Conservation (phyloP, 2,329 filamentous ascomycete species). For the Magnaporthiopsis incrustans region DNA sequence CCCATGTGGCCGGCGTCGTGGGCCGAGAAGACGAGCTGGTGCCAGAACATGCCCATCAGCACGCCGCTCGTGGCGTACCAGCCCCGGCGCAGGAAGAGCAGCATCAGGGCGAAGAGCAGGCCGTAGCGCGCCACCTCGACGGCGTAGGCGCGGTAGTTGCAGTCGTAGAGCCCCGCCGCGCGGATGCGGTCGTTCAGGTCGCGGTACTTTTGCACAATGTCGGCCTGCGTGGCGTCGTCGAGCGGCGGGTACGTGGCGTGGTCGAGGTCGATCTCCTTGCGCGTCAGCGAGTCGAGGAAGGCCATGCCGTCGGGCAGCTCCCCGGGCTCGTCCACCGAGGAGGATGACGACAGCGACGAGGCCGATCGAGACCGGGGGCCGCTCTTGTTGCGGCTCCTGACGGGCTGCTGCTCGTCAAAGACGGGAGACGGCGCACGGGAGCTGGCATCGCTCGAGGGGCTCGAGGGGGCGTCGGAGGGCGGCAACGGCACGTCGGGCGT, state of each 20-base stretch:
- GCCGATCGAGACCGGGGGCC: conserved; percentile 9
- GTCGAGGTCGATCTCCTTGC: conserved; percentile 68
- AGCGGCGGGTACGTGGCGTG: conserved; percentile 72
- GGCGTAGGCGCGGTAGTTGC: conserved; percentile 73
- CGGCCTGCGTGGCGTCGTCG: conserved; percentile 64
- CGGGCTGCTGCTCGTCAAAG: conserved; percentile 32
- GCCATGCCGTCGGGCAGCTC: conserved; percentile 42
- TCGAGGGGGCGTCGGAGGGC: conserved; percentile 33
- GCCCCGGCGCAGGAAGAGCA: conserved; percentile 51
- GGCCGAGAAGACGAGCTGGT: conserved; percentile 86
- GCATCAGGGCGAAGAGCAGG: conserved; percentile 53
- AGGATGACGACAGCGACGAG: conserved; percentile 19
- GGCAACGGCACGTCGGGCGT: neutral
- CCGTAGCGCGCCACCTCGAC: conserved; percentile 67
- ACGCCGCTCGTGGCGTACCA: conserved; percentile 66
- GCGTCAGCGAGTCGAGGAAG: conserved; percentile 65
- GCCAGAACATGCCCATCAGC: conserved; percentile 80
- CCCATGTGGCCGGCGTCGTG: conserved; percentile 97
- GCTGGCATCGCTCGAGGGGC: conserved; percentile 29
- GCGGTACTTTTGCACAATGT: conserved; percentile 77
- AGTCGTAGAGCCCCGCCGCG: conserved; percentile 71
- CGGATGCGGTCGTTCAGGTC: conserved; percentile 62
- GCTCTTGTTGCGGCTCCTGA: conserved; percentile 20
- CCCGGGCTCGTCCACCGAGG: conserved; percentile 40
- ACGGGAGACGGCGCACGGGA: conserved; percentile 37